Conservation (phyloP, 768 basidiomycete genomes). For the Boletus speciosus region DNA sequence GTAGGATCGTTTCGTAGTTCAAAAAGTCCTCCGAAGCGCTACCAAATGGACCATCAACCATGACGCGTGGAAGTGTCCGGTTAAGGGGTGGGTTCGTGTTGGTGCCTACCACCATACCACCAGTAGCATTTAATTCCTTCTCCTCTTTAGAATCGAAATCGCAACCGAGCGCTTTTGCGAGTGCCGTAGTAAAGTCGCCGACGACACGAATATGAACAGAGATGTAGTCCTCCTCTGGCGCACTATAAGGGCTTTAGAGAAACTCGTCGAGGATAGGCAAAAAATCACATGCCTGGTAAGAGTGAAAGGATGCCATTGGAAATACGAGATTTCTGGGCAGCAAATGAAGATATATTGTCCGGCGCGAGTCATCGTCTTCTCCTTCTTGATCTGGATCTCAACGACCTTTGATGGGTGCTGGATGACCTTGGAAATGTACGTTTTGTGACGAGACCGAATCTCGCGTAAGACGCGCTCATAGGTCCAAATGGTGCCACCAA, state of each 20-base stretch:
- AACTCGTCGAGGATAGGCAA: not conserved
- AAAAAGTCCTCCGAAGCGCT: constrained; percentile 88
- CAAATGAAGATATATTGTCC: constrained; percentile 93
- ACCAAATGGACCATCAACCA: constrained; percentile 97
- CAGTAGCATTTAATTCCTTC: constrained; percentile 41
- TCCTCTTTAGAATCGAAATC: constrained; percentile 61
- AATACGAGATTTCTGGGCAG: constrained; percentile 90
- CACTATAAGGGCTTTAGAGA: constrained; percentile 40
- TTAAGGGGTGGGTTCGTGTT: constrained; percentile 58
- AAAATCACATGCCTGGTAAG: constrained; percentile 59
- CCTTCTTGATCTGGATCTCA: constrained; percentile 97
- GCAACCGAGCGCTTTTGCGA: constrained; percentile 81
- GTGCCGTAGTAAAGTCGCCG: constrained; percentile 87
- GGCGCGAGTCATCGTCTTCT: constrained; percentile 75
- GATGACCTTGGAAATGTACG: constrained; percentile 92
- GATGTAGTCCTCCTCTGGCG: constrained; percentile 93
- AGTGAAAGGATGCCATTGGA: constrained; percentile 98
- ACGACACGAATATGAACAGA: constrained; percentile 89
- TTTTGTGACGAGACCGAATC: constrained; percentile 84
- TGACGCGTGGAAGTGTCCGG: constrained; percentile 80
- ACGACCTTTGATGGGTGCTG: constrained; percentile 93
- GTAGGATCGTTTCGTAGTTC: constrained; percentile 83
- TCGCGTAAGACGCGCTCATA: constrained; percentile 89
- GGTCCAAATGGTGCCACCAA: constrained; percentile 84
- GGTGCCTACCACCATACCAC: constrained; percentile 61